These are phyloP conservation scores for Cadophora luteo-olivacea DNA, from an alignment of 2,329 filamentous ascomycete species.

Conservation along the genomic window DNA sequence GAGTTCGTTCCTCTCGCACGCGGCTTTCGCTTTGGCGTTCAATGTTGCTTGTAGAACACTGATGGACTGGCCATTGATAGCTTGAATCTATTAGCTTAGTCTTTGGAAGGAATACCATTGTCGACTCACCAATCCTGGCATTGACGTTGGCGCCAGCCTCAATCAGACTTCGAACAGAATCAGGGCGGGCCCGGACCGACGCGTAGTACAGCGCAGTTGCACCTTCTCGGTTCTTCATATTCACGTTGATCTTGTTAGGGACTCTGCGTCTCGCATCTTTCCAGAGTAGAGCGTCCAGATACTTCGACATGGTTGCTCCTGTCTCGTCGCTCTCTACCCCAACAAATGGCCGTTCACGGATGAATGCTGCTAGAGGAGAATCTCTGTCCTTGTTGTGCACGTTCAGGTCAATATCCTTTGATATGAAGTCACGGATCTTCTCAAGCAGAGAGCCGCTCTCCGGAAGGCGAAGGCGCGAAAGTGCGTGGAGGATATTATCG, in stretches of 20 bases:
- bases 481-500: slow-evolving; percentile 26
- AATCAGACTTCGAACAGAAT: slow-evolving; percentile 25
- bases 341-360: slow-evolving; percentile 9
- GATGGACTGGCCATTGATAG: background rate
- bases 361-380: slow-evolving; percentile 17
- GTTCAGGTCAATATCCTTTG: slow-evolving; percentile 24
- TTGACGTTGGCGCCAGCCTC: slow-evolving; percentile 23
- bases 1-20: background rate
- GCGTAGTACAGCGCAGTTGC: slow-evolving; percentile 23
- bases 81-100: background rate
- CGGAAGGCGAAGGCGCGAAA: slow-evolving; percentile 16
- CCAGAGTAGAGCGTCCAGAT: slow-evolving; percentile 25
- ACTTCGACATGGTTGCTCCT: slow-evolving; percentile 30
- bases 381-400: slow-evolving; percentile 10
- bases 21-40: slow-evolving; percentile 14
- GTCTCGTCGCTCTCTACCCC: slow-evolving; percentile 20
- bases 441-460: slow-evolving; percentile 16
- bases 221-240: slow-evolving; percentile 25
- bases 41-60: slow-evolving; percentile 19
- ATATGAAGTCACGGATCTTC: slow-evolving; percentile 14
- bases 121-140: background rate
- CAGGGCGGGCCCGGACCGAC: slow-evolving; percentile 18
- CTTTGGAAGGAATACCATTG: background rate
- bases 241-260: slow-evolving; percentile 28
- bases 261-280: slow-evolving; percentile 21